A percentile compares a stretch with the other conserved stretches of the same genome.
Evolutionary conservation across 371 early-diverging fungal genomes (phyloP).

Genomic region (Homolaphlyctis polyrhiza): DNA sequence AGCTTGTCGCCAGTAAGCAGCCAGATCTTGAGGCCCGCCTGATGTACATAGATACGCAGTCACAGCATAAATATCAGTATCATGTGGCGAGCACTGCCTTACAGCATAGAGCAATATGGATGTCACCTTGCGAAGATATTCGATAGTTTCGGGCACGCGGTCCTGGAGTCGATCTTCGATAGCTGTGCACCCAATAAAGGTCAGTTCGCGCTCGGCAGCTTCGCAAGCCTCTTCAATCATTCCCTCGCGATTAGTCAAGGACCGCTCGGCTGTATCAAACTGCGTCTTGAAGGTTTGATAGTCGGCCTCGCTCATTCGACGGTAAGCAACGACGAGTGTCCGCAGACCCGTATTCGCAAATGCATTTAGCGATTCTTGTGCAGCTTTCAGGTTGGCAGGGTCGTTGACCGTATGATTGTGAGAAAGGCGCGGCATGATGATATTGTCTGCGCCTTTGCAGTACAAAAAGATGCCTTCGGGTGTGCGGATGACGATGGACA

Average conservation of each 20-base stretch:
- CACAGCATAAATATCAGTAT: too few species aligned
- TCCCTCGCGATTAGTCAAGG: constrained; percentile 69
- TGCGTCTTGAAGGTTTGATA: constrained; percentile 65
- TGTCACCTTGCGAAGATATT: constrained; percentile 64
- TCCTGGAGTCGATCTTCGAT: constrained; percentile 98
- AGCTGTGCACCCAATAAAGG: constrained; percentile 89
- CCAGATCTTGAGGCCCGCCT: constrained; percentile 98
- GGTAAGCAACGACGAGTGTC: constrained; percentile 81
- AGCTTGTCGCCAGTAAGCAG: constrained; percentile 99
- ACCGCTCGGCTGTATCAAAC: constrained; percentile 66
- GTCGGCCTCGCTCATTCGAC: constrained; percentile 56
- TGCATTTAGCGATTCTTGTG: constrained; percentile 44
- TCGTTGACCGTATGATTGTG: constrained; percentile 15
- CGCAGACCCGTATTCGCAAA: constrained; percentile 84
- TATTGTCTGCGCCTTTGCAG: constrained; percentile 96
- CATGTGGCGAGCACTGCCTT: too few species aligned
- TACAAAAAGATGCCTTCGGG: constrained; percentile 74
- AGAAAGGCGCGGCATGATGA: constrained; percentile 73
- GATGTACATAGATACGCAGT: too few species aligned
- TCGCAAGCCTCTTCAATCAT: constrained; percentile 67
- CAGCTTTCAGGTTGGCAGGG: too few species aligned
- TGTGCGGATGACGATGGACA: constrained; percentile 82
- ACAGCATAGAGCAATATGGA: too few species aligned
- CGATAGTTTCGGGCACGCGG: constrained; percentile 90
- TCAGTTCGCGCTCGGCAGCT: constrained; percentile 72